Percentiles rank a stretch among this genome's conserved stretches.
phyloP scores from a whole-genome alignment of 345 rosid genomes.

The Pelargonium nanum region DNA sequence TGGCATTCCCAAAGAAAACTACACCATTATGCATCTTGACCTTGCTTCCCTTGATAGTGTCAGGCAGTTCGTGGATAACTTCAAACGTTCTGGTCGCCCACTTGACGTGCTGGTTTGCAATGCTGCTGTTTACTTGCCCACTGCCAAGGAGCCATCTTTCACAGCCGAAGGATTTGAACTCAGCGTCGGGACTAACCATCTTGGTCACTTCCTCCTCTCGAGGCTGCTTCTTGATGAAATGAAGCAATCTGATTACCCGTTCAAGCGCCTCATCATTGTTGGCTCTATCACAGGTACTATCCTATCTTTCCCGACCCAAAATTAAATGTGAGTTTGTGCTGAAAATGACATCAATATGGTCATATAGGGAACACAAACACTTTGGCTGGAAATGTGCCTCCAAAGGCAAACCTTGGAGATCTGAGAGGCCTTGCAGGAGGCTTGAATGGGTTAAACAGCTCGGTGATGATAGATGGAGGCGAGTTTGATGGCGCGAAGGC shows the following conservation, averaged over 20 bases:
- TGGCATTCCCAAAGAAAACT: conserved; percentile 73
- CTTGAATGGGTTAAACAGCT: conserved; percentile 56
- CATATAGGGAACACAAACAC: conserved; percentile 81
- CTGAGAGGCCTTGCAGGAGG: conserved; percentile 86
- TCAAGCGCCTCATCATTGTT: conserved; percentile 78
- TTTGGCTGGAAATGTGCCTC: conserved; percentile 94
- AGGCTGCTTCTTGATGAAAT: conserved; percentile 74
- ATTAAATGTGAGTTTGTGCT: not conserved
- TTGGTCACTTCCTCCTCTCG: conserved; percentile 83
- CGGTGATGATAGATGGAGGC: conserved; percentile 91
- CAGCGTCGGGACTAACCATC: conserved; percentile 93
- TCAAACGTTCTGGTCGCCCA: conserved; percentile 47
- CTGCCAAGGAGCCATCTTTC: conserved; percentile 79
- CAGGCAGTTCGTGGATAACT: conserved; percentile 69
- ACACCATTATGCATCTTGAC: conserved; percentile 86
- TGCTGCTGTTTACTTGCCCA: conserved; percentile 89
- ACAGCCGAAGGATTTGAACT: conserved; percentile 96
- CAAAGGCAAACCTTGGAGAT: conserved; percentile 93
- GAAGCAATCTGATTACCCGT: conserved; percentile 74
- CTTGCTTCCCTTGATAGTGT: conserved; percentile 89
- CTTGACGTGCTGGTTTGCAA: conserved; percentile 89
- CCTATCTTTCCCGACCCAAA: not conserved
- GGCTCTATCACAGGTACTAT: conserved; percentile 85
- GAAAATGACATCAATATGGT: not conserved
- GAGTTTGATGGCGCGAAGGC: conserved; percentile 96